Conservation (phyloP, 805 yeast species). For the Hanseniaspora guilliermondii region DNA sequence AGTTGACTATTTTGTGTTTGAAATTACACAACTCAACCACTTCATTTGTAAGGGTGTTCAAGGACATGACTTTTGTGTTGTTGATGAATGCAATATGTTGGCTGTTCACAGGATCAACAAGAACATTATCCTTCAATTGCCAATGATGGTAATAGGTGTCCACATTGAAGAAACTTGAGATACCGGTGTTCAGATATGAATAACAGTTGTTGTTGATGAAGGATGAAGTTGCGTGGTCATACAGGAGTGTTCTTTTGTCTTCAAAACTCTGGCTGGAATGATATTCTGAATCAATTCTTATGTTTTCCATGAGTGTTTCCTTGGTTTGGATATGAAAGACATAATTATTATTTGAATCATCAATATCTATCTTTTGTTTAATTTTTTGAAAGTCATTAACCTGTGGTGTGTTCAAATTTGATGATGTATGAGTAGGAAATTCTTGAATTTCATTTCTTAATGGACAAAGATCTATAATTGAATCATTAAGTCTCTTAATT, state of each 20-base stretch:
- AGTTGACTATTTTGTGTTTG: background rate
- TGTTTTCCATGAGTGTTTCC: background rate
- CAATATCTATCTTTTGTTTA: background rate
- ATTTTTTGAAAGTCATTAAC: background rate
- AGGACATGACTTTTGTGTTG: background rate
- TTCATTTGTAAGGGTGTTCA: background rate
- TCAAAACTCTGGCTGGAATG: too few relatives aligned
- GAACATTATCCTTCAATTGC: slow-evolving; percentile 8
- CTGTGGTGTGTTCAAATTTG: background rate
- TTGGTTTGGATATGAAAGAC: background rate
- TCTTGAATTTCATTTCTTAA: background rate
- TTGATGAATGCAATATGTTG: background rate
- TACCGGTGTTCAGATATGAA: background rate
- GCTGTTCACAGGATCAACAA: background rate
- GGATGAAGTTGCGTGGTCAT: background rate
- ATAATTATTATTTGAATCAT: background rate
- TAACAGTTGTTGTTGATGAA: background rate
- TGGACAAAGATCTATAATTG: too few relatives aligned
- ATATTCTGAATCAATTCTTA: background rate
- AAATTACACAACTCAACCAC: background rate
- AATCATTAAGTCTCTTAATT: too few relatives aligned
- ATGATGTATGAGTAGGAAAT: background rate
- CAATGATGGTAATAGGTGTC: slow-evolving; percentile 7
- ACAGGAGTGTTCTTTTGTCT: background rate
- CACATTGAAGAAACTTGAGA: background rate